A percentile compares a stretch with the other conserved stretches of the same genome.
Conservation (phyloP, 2,329 filamentous ascomycete genomes). For the Pseudogymnoascus sp. region DNA sequence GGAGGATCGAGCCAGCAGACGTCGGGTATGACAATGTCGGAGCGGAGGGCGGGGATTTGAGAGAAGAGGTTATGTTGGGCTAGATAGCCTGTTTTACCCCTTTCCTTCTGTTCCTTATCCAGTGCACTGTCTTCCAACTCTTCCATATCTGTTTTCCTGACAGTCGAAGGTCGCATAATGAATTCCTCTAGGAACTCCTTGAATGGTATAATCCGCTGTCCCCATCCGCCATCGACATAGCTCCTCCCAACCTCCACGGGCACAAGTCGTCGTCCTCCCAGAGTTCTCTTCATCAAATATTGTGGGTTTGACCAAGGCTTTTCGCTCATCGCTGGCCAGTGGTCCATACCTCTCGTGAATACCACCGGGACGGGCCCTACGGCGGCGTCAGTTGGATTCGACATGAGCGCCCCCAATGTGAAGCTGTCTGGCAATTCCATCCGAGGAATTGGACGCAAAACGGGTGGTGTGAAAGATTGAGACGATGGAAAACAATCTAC, state of each 20-base stretch:
- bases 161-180: slow-evolving; percentile 13
- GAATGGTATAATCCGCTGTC: slow-evolving; percentile 72
- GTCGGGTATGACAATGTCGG: slow-evolving; percentile 74
- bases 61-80: slow-evolving; percentile 83
- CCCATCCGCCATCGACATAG: slow-evolving; percentile 81
- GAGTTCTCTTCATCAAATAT: slow-evolving; percentile 68
- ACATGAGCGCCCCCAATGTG: slow-evolving; percentile 54
- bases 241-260: slow-evolving; percentile 80
- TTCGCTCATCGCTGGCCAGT: slow-evolving; percentile 70
- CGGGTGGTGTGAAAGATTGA: slow-evolving; percentile 34
- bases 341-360: slow-evolving; percentile 53
- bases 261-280: slow-evolving; percentile 69
- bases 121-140: slow-evolving; percentile 17
- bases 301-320: slow-evolving; percentile 62
- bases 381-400: slow-evolving; percentile 30
- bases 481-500: slow-evolving; percentile 16
- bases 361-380: slow-evolving; percentile 53
- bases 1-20: slow-evolving; percentile 71
- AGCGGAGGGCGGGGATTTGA: slow-evolving; percentile 68
- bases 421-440: slow-evolving; percentile 43
- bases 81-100: slow-evolving; percentile 55
- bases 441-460: slow-evolving; percentile 35
- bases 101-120: not conserved
- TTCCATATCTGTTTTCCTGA: slow-evolving; percentile 9
- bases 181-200: slow-evolving; percentile 52